Percentiles rank a stretch among this genome's conserved stretches.
Conservation (phyloP, 371 early-diverging fungal species). For the Rhizopus delemar region DNA sequence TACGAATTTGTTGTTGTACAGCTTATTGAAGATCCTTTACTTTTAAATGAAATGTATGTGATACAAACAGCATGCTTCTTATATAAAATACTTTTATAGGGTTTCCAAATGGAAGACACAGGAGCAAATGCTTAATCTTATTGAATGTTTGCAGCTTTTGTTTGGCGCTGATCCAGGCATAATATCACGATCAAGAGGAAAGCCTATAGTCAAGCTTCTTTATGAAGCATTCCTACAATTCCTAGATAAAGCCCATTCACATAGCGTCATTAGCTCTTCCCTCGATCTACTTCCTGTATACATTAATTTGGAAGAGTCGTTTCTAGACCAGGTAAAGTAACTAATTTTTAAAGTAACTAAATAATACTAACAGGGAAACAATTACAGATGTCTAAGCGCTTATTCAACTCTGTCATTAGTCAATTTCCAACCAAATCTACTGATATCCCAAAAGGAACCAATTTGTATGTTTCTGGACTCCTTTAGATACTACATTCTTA, state of each 20-base stretch:
- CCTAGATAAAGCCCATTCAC: slow-evolving; percentile 21
- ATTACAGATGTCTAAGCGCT: slow-evolving; percentile 17
- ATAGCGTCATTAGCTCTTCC: slow-evolving; percentile 25
- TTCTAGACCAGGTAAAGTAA: slow-evolving; percentile 15
- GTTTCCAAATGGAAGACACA: slow-evolving; percentile 29
- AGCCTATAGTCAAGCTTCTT: slow-evolving; percentile 24
- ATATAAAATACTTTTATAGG: slow-evolving; percentile 18
- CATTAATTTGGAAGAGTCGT: slow-evolving; percentile 26
- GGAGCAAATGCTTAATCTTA: slow-evolving; percentile 30
- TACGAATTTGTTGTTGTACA: slow-evolving; percentile 11
- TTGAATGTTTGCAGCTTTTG: slow-evolving; percentile 39
- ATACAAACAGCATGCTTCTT: not conserved
- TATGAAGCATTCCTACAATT: slow-evolving; percentile 22
- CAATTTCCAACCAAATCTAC: slow-evolving; percentile 55
- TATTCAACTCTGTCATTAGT: slow-evolving; percentile 30
- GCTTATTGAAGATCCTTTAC: slow-evolving; percentile 32
- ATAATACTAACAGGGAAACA: slow-evolving; percentile 1
- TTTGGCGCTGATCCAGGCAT: slow-evolving; percentile 53
- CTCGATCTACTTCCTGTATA: slow-evolving; percentile 42
- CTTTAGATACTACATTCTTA: not conserved
- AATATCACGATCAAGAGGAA: slow-evolving; percentile 36
- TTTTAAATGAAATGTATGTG: slow-evolving; percentile 45
- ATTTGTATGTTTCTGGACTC: slow-evolving; percentile 4
- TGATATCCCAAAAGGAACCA: slow-evolving; percentile 41
- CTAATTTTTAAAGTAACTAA: too few species aligned